Conservation (phyloP, 2,329 filamentous ascomycete species). For the Fusarium goolgardi region DNA sequence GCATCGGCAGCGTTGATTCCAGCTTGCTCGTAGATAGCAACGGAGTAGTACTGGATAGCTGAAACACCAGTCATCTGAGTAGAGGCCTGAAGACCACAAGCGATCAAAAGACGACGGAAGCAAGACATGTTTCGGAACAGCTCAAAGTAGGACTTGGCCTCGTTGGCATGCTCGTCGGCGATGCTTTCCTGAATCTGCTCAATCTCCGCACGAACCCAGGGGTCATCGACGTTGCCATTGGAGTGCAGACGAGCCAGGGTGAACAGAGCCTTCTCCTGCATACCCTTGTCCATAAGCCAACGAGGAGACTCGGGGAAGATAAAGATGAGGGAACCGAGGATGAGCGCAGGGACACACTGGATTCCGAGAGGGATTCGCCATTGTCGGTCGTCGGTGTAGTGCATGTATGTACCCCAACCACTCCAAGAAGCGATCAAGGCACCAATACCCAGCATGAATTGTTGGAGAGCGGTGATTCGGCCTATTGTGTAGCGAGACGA, state of each 20-base stretch:
- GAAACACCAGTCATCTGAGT: slow-evolving; percentile 81
- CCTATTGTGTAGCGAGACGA: neutral
- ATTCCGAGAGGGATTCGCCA: slow-evolving; percentile 67
- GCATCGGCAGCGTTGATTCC: slow-evolving; percentile 64
- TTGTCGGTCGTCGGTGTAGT: slow-evolving; percentile 47
- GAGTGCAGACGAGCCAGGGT: slow-evolving; percentile 76
- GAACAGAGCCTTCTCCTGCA: slow-evolving; percentile 69
- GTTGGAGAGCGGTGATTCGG: slow-evolving; percentile 70
- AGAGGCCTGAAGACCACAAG: slow-evolving; percentile 75
- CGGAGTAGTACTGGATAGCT: slow-evolving; percentile 79
- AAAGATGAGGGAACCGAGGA: slow-evolving; percentile 72
- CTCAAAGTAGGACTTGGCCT: slow-evolving; percentile 54
- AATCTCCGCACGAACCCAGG: slow-evolving; percentile 78
- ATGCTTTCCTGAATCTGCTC: slow-evolving; percentile 76
- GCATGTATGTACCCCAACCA: slow-evolving; percentile 67
- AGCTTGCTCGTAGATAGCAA: slow-evolving; percentile 65
- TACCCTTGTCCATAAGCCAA: slow-evolving; percentile 80
- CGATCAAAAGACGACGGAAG: slow-evolving; percentile 73
- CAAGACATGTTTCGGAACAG: slow-evolving; percentile 70
- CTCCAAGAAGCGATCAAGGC: slow-evolving; percentile 79
- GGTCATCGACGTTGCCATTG: slow-evolving; percentile 71
- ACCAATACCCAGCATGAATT: slow-evolving; percentile 85
- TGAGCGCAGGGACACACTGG: slow-evolving; percentile 74
- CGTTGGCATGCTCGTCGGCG: slow-evolving; percentile 67
- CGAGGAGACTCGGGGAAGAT: slow-evolving; percentile 77